Percentiles rank a stretch among this genome's conserved stretches.
These are phyloP conservation scores for Rhinocladiella similis DNA, from an alignment of 2,329 filamentous ascomycete species.

Conservation along the genomic window DNA sequence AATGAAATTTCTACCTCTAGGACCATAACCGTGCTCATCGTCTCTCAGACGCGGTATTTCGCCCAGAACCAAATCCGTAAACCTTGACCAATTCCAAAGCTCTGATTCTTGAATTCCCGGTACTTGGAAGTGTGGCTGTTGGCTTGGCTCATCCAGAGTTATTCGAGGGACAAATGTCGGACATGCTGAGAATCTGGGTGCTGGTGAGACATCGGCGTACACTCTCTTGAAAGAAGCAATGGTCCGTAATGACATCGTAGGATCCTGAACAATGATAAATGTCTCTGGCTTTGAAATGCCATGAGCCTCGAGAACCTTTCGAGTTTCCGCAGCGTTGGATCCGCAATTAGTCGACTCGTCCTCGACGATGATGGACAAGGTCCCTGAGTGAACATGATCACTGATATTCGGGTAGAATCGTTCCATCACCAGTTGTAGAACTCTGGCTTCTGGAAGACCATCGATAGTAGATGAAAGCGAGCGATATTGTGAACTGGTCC, in stretches of 20 bases:
- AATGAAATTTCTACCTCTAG: conserved; percentile 45
- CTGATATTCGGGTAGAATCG: conserved; percentile 24
- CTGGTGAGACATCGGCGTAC: conserved; percentile 31
- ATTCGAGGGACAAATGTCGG: conserved; percentile 36
- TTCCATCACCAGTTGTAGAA: conserved; percentile 40
- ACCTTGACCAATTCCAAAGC: conserved; percentile 42
- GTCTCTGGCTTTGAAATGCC: conserved; percentile 29
- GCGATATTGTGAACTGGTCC: conserved; percentile 33
- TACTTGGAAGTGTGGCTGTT: conserved; percentile 12
- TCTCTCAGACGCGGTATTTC: conserved; percentile 48
- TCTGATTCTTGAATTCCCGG: conserved; percentile 17
- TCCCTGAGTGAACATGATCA: conserved; percentile 26
- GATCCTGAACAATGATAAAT: conserved; percentile 45
- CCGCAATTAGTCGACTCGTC: conserved; percentile 50
- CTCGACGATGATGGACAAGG: conserved; percentile 42
- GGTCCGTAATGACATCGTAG: conserved; percentile 48
- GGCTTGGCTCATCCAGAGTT: neutral
- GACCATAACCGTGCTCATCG: conserved; percentile 46
- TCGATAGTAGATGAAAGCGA: conserved; percentile 32
- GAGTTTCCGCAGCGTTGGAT: conserved; percentile 42
- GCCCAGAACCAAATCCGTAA: conserved; percentile 44
- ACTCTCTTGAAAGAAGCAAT: conserved; percentile 43
- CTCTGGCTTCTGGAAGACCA: conserved; percentile 42
- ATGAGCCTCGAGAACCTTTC: conserved; percentile 36
- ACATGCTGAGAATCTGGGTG: conserved; percentile 33